Conservation (phyloP, 1,284 basidiomycete genomes). For the Trichosporon coremiiforme region DNA sequence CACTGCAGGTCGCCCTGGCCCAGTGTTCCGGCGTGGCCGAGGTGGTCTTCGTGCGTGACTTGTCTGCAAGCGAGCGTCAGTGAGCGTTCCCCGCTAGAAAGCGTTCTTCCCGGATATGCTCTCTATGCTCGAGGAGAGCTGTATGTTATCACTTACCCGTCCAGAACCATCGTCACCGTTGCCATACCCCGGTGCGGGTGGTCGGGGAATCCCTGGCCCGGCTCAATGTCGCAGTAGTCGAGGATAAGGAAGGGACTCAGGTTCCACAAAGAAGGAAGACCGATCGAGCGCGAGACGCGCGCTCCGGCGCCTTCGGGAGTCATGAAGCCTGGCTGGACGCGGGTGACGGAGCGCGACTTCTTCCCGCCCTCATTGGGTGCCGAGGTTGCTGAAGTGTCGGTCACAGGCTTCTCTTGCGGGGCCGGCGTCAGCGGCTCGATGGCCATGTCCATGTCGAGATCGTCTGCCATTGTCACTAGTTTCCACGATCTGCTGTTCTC, state of each 20-base stretch:
- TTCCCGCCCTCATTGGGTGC: neutral
- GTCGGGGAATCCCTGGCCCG: conserved; percentile 60
- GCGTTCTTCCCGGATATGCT: no score
- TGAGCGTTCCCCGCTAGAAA: no score
- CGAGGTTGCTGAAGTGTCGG: no score
- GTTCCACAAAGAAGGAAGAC: conserved; percentile 5
- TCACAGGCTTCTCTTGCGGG: neutral
- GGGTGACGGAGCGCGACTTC: neutral
- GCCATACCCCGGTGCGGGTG: conserved; percentile 87
- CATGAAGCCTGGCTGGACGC: conserved; percentile 13
- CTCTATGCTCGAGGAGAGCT: no score
- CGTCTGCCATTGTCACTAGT: neutral
- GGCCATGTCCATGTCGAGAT: neutral
- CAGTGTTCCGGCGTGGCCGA: conserved; percentile 77
- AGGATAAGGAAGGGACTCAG: conserved; percentile 13
- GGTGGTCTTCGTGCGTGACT: conserved; percentile 82
- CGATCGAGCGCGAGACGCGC: conserved; percentile 12
- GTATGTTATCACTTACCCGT: conserved; percentile 71
- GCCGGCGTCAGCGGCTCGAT: conserved; percentile 2
- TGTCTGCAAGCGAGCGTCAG: conserved; percentile 21
- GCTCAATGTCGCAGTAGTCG: conserved; percentile 13
- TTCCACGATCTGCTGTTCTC: neutral
- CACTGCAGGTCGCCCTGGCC: conserved; percentile 86
- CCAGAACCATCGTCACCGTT: conserved; percentile 76
- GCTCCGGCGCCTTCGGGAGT: conserved; percentile 12